Base-by-base conservation (phyloP, 2,329 filamentous ascomycete genomes). In the Colletotrichum destructivum region DNA sequence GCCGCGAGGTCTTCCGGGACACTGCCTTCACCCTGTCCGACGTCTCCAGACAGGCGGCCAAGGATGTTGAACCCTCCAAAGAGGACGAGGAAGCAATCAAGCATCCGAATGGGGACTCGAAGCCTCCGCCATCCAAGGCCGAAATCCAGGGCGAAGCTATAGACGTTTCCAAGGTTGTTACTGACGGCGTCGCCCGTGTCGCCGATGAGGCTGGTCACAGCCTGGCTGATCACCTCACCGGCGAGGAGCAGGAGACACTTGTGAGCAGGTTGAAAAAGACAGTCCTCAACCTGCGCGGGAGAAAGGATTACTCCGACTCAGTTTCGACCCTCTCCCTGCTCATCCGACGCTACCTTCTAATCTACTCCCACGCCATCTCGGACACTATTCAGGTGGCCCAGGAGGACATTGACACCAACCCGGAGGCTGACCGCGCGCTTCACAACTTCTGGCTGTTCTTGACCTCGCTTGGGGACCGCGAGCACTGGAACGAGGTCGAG, bases 1-100 rank as follows among this genome's bases (percentile, higher is more conserved):
- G 92, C 15, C 91, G 93, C 52, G 93, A 98, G 78, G 92, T 98
- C 0, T 95, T 98, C 79, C 91, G 91, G 62, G 95, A 98, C 76
- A 95, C 95, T 3, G 94, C 95, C 0, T 92, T 94, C 73, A 92
- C 93, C 0, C 80, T 98, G 7, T 94, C 95, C 0, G 87, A 91
- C 18, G 93, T 92, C 1, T 94, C 95, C 0, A 89, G 93, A 74
- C 86, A 94, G 73, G 92, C 92, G 0, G 94, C 91, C 2, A 90
- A 94, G 76, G 85, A 92, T 74, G 84, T 97, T 11, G 91, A 94
- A 75, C 93, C 93, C 0, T 90, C 92, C 0, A 76, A 88, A 21
- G 85, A 89, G 63, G 89, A 94, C 40, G 86, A 87, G 74, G 85
- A 88, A 66, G 81, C 83, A 1, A 77, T 92, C 46, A 87, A 88